Conservation (phyloP, 2,329 filamentous ascomycete species). For the Thermothelomyces thermophilus region DNA sequence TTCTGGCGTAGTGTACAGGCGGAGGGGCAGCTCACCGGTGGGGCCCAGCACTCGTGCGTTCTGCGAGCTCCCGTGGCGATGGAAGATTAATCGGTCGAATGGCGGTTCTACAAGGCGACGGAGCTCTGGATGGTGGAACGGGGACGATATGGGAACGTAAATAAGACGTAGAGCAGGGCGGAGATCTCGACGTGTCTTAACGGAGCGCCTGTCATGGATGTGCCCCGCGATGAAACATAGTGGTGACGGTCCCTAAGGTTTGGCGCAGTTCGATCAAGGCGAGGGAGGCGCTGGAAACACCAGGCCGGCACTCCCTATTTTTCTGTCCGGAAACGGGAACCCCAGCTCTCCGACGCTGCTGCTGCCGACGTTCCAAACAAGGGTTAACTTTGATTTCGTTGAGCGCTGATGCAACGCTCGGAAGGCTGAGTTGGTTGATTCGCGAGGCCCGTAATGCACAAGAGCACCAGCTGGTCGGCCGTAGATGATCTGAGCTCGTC, state of each 20-base stretch:
- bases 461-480: not conserved
- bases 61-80: constrained; percentile 13
- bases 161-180: not conserved
- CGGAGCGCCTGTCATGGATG: constrained; percentile 11
- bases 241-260: constrained; percentile 10
- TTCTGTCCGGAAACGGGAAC: not conserved
- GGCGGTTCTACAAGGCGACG: not conserved
- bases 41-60: constrained; percentile 7
- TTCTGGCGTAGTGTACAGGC: constrained; percentile 12
- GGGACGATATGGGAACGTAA: not conserved
- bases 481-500: constrained; percentile 3
- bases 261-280: not conserved
- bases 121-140: not conserved
- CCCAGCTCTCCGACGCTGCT: not conserved
- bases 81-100: not conserved
- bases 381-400: not conserved
- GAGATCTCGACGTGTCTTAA: constrained; percentile 1
- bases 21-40: constrained; percentile 11
- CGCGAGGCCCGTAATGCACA: not conserved
- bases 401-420: not conserved
- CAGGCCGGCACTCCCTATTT: not conserved
- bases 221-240: constrained; percentile 13
- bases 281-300: constrained; percentile 2
- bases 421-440: constrained; percentile 1
- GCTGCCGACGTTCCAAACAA: not conserved